phyloP scores from a whole-genome alignment of 495 filamentous ascomycete species.

The Aspergillus ellipticus region DNA sequence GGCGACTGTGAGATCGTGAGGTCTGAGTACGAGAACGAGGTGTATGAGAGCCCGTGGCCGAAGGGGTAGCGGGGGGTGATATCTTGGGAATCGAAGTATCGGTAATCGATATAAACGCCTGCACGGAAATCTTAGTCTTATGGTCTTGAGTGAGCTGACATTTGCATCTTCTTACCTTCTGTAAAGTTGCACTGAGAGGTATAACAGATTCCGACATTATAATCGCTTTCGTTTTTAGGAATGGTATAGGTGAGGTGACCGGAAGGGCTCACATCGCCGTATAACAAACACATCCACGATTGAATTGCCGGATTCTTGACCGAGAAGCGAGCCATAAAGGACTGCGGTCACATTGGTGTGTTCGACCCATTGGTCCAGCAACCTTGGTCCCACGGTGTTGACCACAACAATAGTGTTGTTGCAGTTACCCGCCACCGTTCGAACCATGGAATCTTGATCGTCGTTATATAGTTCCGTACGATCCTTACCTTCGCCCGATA shows the following conservation, averaged over 20 bases:
- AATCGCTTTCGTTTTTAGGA: conserved; percentile 59
- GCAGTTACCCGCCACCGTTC: conserved; percentile 52
- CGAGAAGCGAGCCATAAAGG: conserved; percentile 54
- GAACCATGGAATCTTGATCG: conserved; percentile 51
- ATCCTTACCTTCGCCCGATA: conserved; percentile 56
- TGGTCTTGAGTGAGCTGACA: not conserved
- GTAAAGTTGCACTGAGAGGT: conserved; percentile 22
- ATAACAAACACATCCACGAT: conserved; percentile 59
- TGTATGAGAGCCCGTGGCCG: conserved; percentile 47
- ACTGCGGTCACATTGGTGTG: conserved; percentile 60
- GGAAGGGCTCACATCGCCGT: conserved; percentile 53
- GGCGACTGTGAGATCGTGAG: conserved; percentile 24
- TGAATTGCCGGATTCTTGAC: conserved; percentile 57
- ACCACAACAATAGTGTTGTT: conserved; percentile 67
- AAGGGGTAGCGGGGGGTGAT: conserved; percentile 58
- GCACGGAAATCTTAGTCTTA: not conserved
- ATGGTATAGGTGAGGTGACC: conserved; percentile 73
- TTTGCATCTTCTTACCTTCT: not conserved
- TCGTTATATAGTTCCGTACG: conserved; percentile 46
- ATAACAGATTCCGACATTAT: conserved; percentile 46
- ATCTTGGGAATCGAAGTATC: conserved; percentile 55
- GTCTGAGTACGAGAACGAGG: conserved; percentile 18
- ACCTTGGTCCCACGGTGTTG: conserved; percentile 56
- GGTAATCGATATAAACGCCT: conserved; percentile 60
- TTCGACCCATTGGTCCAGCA: conserved; percentile 42